Evolutionary conservation across 1,284 basidiomycete species (phyloP), one percentile per base, ranked within the genome.

Genomic region (Ganoderma lingzhi): DNA sequence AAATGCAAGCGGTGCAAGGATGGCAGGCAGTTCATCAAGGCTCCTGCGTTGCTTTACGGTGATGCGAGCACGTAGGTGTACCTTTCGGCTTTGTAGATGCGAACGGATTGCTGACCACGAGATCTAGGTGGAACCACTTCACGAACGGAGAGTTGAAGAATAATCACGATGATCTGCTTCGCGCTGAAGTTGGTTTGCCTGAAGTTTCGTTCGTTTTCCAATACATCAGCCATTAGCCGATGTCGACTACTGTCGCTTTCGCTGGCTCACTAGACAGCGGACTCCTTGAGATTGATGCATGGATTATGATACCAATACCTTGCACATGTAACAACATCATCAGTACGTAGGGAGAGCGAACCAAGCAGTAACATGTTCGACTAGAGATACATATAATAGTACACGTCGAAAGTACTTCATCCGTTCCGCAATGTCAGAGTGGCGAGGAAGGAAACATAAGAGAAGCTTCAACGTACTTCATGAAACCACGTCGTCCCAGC

Each of bases 1-100:
- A 99, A 99, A 82, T 99, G 97, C 84, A 97, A 96, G 81, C 88
- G 97, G 41, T 99, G 98, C 83, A 93, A 89, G 80, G 86, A 95
- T 71, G 97, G 96, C 30, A 93, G 89, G 77, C 97, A 99, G 81
- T 80, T 88, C 59, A 85, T 90, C 78, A 98, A 97, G 80, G 87
- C 95, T 2, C 89, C 90, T 0, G 96, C 95, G 0, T 81, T 99
- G 78, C 82, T 99, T 23, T 99, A 99, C 75, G 98, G 98, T 44
- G 97, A 99, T 80, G 95, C 95, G 8, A 97, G 95, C 92, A 96
- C 96, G 95, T 96, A 86, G 76, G 96, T 91, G 6, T 42, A 69
- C 19, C 14, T 44, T 45, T 15, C 23, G 23, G 23, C 23, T 53
- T 35, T 17, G n/a, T 58, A 28, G 15, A 10, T 35, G 30, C 19